Conservation (phyloP, 768 basidiomycete genomes). For the Hygrophoropsis aurantiaca region DNA sequence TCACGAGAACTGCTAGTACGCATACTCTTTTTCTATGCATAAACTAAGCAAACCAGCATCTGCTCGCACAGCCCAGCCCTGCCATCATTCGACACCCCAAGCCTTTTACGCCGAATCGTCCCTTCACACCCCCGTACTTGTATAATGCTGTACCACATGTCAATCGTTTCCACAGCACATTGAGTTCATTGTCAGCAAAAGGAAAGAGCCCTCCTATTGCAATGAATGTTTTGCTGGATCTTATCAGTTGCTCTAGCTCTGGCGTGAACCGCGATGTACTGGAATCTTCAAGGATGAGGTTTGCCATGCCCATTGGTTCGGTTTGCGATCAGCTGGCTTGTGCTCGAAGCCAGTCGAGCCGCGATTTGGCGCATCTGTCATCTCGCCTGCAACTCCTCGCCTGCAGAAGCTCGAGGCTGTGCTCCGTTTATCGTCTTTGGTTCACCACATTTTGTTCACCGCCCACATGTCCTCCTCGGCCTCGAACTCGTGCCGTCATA, state of each 20-base stretch:
- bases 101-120: conserved; percentile 60
- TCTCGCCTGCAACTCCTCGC: too few relatives aligned
- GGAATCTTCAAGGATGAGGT: conserved; percentile 36
- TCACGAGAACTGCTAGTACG: conserved; percentile 21
- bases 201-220: conserved; percentile 66
- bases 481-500: too few relatives aligned
- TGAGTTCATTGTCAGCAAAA: conserved; percentile 53
- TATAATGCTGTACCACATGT: conserved; percentile 53
- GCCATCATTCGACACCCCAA: conserved; percentile 32
- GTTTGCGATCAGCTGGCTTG: conserved; percentile 46
- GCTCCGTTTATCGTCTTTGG: too few relatives aligned
- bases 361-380: too few relatives aligned
- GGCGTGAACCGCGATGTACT: conserved; percentile 61
- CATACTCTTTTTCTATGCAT: conserved; percentile 35
- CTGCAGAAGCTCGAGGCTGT: too few relatives aligned
- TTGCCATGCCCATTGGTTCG: conserved; percentile 8
- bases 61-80: conserved; percentile 11
- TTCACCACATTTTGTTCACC: too few relatives aligned
- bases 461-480: too few relatives aligned
- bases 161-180: conserved; percentile 52
- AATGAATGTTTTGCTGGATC: conserved; percentile 59
- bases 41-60: conserved; percentile 40
- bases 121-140: conserved; percentile 55
- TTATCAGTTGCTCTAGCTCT: conserved; percentile 61
- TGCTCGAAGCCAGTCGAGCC: conserved; percentile 61